phyloP scores from a whole-genome alignment of 768 basidiomycete species.

The Brasilioporus rufonigricans region DNA sequence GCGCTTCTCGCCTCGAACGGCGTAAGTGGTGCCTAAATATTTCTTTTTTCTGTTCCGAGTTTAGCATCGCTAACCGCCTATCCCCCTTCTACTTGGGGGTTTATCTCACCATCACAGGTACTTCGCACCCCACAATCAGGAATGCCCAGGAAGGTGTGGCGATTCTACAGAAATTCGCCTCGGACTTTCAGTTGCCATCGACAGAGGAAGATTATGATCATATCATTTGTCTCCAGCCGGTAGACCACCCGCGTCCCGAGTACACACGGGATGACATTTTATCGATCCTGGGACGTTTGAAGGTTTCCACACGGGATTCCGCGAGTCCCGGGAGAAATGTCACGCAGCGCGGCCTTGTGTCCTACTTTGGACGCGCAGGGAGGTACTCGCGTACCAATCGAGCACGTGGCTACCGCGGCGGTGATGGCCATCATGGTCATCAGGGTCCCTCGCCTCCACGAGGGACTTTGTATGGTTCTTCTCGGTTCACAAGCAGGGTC shows the following conservation, averaged over 20 bases:
- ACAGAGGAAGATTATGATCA: slow-evolving; percentile 65
- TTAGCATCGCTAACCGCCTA: slow-evolving; percentile 6
- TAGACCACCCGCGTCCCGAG: slow-evolving; percentile 38
- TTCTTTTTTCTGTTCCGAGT: slow-evolving; percentile 1
- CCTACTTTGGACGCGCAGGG: slow-evolving; percentile 11
- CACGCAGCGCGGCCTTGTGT: slow-evolving; percentile 3
- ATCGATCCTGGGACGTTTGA: slow-evolving; percentile 51
- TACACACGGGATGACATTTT: slow-evolving; percentile 54
- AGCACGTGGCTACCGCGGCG: slow-evolving; percentile 23
- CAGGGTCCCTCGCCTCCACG: slow-evolving; percentile 14
- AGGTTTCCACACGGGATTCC: slow-evolving; percentile 23
- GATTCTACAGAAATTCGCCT: slow-evolving; percentile 64
- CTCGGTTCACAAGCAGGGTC: slow-evolving; percentile 16
- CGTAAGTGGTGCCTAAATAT: slow-evolving; percentile 44
- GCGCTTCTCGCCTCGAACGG: slow-evolving; percentile 54
- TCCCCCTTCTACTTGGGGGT: slow-evolving; percentile 2
- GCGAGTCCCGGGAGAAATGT: slow-evolving; percentile 2
- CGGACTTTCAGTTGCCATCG: slow-evolving; percentile 55
- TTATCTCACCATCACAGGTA: slow-evolving; percentile 44
- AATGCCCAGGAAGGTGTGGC: slow-evolving; percentile 53
- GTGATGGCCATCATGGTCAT: slow-evolving; percentile 15
- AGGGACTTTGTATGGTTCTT: slow-evolving; percentile 13
- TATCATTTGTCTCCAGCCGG: slow-evolving; percentile 40
- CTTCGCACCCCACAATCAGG: slow-evolving; percentile 74
- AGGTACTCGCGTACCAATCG: slow-evolving; percentile 6